Evolutionary conservation across 2,329 filamentous ascomycete genomes (phyloP).

Genomic region (Ophiostoma perfectum): DNA sequence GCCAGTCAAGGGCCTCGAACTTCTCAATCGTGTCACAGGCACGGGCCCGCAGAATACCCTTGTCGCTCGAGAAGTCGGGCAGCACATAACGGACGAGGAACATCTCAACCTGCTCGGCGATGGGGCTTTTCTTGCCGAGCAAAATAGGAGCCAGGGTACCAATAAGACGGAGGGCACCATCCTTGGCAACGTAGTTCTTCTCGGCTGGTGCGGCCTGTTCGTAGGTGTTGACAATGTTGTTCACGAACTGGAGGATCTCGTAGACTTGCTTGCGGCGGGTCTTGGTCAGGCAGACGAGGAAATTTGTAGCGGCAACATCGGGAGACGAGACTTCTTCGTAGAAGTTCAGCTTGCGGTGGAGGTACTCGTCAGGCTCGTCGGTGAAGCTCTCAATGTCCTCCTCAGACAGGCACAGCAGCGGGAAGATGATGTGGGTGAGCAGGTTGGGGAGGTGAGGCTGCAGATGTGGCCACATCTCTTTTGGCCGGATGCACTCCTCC

Average conservation of each 20-base stretch:
- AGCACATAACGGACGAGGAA: slow-evolving; percentile 98
- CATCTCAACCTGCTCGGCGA: slow-evolving; percentile 95
- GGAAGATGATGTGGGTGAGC: slow-evolving; percentile 92
- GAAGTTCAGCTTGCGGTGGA: slow-evolving; percentile 95
- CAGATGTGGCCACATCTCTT: slow-evolving; percentile 91
- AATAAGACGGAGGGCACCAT: slow-evolving; percentile 95
- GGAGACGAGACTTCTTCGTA: slow-evolving; percentile 96
- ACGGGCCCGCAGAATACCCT: slow-evolving; percentile 87
- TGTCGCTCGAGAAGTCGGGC: slow-evolving; percentile 88
- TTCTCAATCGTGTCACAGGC: slow-evolving; percentile 98
- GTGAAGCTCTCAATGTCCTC: slow-evolving; percentile 93
- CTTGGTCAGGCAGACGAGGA: slow-evolving; percentile 91
- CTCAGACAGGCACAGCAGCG: slow-evolving; percentile 83
- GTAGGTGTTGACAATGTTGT: slow-evolving; percentile 89
- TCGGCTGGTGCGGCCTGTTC: slow-evolving; percentile 76
- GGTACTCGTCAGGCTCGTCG: slow-evolving; percentile 90
- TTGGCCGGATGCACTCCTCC: slow-evolving; percentile 95
- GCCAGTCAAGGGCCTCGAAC: slow-evolving; percentile 95
- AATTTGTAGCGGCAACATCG: slow-evolving; percentile 93
- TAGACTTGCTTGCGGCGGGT: slow-evolving; percentile 92
- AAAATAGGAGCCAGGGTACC: slow-evolving; percentile 91
- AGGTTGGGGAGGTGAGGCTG: slow-evolving; percentile 91
- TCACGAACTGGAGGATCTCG: slow-evolving; percentile 89
- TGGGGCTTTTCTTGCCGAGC: slow-evolving; percentile 95
- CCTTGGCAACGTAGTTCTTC: slow-evolving; percentile 93